Evolutionary conservation across 176 grass and related monocot species (phyloP), one percentile per base, ranked within the genome.

Genomic region (Puccinellia tenuiflora): DNA sequence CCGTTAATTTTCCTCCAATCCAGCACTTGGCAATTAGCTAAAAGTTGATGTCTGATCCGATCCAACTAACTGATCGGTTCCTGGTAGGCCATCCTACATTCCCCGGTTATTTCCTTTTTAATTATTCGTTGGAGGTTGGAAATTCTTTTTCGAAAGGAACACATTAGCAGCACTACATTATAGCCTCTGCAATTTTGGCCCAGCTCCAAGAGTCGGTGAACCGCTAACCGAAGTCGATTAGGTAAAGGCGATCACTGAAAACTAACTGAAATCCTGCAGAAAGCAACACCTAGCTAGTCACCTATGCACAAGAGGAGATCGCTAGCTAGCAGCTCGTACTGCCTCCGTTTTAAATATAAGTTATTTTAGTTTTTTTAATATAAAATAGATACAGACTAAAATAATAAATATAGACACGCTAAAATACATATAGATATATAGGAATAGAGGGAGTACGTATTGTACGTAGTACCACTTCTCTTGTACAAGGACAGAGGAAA

Each of bases 211-310:
- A 75, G 48, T 35, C 34, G 70, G 70, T 52, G 50, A 85, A 85
- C 80, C 28, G 52, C 71, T 79, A 90, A 76, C 83, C 35, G 78
- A 92, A 86, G 79, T 86, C 84, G 38, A 15, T 46, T 33, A 34
- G 83, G 85, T 71, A 92, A 90, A 88, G 88, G 85, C 73, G 81
- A 86, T 88, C 85, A 79, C 78, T 76, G 69, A 88, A 84, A 88
- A 90, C 61, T 86, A 90, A 84, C 84, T 69, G 43, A 45, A 81
- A 92, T 95, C 88, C 84, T 56, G 34, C 61, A 62, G 93, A 95
- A 71, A 86, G 85, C 85, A 78, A 92, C 85, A 55, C 37, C 6
- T 79, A 2, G 59, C 85, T 78, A 1, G 61, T 86, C 85, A 62
- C 24, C 9, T 62, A 0, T 3, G 0, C 28, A 75, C 79, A 28